Percentiles rank a stretch among this genome's conserved stretches.
phyloP scores from a whole-genome alignment of 208 protist genomes.

The Strigomonas galati region DNA sequence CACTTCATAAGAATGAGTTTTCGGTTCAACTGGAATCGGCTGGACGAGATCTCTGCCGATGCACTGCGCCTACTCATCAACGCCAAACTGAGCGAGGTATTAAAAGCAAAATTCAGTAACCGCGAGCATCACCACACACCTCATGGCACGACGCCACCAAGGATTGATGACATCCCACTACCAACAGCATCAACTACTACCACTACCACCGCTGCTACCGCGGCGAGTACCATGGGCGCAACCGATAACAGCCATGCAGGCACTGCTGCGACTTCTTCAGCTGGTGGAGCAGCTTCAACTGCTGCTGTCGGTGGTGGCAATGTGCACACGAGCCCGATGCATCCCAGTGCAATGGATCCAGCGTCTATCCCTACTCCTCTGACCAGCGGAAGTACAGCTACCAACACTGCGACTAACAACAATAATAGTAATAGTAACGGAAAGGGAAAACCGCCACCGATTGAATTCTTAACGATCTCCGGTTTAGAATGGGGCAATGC shows the following conservation, averaged over 20 bases:
- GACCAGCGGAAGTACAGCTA: too few relatives aligned
- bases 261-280: too few relatives aligned
- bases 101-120: slow-evolving; percentile 14
- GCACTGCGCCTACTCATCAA: slow-evolving; percentile 65
- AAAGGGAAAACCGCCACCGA: slow-evolving; percentile 15
- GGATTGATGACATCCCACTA: background rate
- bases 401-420: background rate
- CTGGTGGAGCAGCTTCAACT: too few relatives aligned
- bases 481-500: slow-evolving; percentile 67
- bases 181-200: slow-evolving; percentile 1
- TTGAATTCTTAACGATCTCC: slow-evolving; percentile 53
- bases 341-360: too few relatives aligned
- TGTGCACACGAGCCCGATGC: too few relatives aligned
- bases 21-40: slow-evolving; percentile 64
- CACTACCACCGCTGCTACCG: background rate
- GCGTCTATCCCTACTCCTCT: too few relatives aligned
- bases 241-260: slow-evolving; percentile 6
- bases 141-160: background rate
- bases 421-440: slow-evolving; percentile 6
- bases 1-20: slow-evolving; percentile 46
- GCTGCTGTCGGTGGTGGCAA: too few relatives aligned
- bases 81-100: slow-evolving; percentile 25
- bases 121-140: background rate
- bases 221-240: background rate
- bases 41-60: slow-evolving; percentile 71